phyloP scores from a whole-genome alignment of 257 asterid species.

The Thymus quinquecostatus region DNA sequence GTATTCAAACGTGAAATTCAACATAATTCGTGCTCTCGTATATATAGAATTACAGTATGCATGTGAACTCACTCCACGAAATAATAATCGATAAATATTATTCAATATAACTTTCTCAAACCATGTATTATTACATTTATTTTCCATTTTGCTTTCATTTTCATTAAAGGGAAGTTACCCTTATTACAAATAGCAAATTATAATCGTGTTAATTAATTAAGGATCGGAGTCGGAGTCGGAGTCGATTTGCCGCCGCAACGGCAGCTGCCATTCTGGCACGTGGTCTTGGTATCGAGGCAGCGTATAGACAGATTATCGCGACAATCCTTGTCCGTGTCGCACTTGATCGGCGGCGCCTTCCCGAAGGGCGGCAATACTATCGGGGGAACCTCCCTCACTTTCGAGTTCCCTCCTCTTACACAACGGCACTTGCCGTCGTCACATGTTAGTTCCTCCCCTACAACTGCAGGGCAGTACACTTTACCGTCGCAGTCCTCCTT shows the following conservation, averaged over 20 bases:
- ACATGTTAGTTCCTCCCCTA: neutral
- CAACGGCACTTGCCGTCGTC: neutral
- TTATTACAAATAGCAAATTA: no score
- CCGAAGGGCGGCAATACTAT: no score
- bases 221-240: no score
- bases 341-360: neutral
- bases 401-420: no score
- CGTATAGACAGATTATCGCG: neutral
- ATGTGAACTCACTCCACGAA: neutral
- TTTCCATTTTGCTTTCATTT: no score
- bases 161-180: no score
- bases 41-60: neutral
- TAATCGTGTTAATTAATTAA: no score
- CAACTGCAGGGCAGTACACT: neutral
- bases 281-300: neutral
- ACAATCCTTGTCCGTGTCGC: constrained; percentile 3
- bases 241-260: neutral
- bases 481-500: neutral
- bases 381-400: neutral
- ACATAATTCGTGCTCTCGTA: neutral
- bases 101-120: no score
- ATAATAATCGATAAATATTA: no score
- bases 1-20: no score
- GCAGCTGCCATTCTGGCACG: neutral
- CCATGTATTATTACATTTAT: no score